Percentiles rank a stretch among this genome's conserved stretches.
Evolutionary conservation across 148 eudicot species (phyloP).

Genomic region (Rhododendron ovatum): DNA sequence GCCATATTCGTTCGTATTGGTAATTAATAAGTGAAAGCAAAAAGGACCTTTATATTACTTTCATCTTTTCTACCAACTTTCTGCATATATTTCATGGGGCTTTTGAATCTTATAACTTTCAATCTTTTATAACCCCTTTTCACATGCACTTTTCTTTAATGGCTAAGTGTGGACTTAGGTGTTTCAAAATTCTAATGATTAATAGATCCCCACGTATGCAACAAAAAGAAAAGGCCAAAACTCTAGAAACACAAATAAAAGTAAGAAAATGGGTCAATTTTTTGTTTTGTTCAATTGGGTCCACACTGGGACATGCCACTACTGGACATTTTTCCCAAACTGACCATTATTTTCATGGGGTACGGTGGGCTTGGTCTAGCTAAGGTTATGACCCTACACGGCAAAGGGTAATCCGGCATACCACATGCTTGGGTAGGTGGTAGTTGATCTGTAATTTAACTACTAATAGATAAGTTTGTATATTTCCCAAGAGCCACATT

Average conservation of each 20-base stretch:
- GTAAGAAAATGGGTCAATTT: background rate
- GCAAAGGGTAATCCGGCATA: slow-evolving; percentile 26
- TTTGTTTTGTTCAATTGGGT: background rate
- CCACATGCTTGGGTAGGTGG: slow-evolving; percentile 31
- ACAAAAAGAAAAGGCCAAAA: slow-evolving; percentile 6
- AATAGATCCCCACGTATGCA: slow-evolving; percentile 9
- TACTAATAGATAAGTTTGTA: background rate
- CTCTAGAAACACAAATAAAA: background rate
- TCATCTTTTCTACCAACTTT: slow-evolving; percentile 3
- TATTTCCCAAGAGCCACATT: background rate
- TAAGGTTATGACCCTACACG: slow-evolving; percentile 27
- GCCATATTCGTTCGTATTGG: background rate
- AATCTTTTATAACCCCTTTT: background rate
- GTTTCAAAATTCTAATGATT: background rate
- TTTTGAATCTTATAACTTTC: background rate
- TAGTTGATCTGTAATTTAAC: slow-evolving; percentile 1
- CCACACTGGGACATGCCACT: background rate
- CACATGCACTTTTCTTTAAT: background rate
- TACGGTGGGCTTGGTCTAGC: background rate
- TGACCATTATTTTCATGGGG: slow-evolving; percentile 2
- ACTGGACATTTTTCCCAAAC: slow-evolving; percentile 6
- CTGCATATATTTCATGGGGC: background rate
- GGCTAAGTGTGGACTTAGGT: background rate
- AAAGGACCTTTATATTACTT: background rate
- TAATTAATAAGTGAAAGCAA: background rate